phyloP scores from a whole-genome alignment of 495 filamentous ascomycete genomes.

The Durotheca rogersii region DNA sequence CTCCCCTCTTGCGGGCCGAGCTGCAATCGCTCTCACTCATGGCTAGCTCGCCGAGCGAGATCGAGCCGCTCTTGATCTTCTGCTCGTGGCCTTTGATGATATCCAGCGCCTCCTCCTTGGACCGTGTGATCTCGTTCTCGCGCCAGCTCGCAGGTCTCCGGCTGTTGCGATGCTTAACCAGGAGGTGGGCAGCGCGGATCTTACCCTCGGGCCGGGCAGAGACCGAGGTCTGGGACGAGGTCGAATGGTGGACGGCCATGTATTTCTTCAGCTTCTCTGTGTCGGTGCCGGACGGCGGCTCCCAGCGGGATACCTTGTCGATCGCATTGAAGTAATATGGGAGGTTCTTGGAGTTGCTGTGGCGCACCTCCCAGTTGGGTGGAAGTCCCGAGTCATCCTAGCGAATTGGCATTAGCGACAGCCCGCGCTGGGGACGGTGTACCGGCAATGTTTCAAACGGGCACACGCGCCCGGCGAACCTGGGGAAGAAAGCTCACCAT shows the following conservation, averaged over 20 bases:
- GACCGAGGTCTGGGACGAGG: slow-evolving; percentile 53
- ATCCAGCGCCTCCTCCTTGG: slow-evolving; percentile 78
- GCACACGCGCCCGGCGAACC: not conserved
- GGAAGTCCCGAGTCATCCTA: slow-evolving; percentile 80
- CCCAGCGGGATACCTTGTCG: slow-evolving; percentile 87
- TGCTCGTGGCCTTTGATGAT: slow-evolving; percentile 73
- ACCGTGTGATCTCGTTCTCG: slow-evolving; percentile 80
- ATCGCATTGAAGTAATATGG: slow-evolving; percentile 94
- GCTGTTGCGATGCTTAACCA: slow-evolving; percentile 89
- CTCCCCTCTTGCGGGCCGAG: slow-evolving; percentile 89
- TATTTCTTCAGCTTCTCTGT: slow-evolving; percentile 86
- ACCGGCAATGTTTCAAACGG: not conserved
- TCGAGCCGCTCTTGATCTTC: slow-evolving; percentile 67
- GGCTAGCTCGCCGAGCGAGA: slow-evolving; percentile 75
- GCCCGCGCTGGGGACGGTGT: not conserved
- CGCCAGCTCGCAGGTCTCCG: slow-evolving; percentile 89
- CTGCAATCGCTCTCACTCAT: slow-evolving; percentile 90
- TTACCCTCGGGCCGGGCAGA: slow-evolving; percentile 66
- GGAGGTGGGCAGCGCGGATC: slow-evolving; percentile 85
- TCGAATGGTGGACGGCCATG: slow-evolving; percentile 80
- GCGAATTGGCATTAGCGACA: slow-evolving; percentile 14
- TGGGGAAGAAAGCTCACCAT: not conserved
- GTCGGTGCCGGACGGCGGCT: slow-evolving; percentile 83
- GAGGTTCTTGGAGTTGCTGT: slow-evolving; percentile 94
- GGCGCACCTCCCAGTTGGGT: slow-evolving; percentile 85